A percentile compares a stretch with the other conserved stretches of the same genome.
Evolutionary conservation across 331 rosid species (phyloP).

Genomic region (Cydonia oblonga): DNA sequence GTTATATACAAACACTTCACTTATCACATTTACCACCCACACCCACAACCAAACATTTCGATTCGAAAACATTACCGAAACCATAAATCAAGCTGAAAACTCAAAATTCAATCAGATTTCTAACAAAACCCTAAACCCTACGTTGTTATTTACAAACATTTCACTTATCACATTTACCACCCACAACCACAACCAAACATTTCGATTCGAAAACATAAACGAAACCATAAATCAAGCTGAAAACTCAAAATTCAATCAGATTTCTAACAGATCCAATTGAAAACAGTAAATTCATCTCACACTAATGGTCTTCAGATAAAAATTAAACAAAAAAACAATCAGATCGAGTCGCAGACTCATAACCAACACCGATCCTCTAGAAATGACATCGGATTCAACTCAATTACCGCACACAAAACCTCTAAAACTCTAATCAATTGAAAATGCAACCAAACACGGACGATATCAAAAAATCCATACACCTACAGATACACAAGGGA

Average conservation of each 20-base stretch:
- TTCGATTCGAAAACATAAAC: background rate
- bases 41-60: background rate
- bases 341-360: constrained; percentile 27
- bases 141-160: background rate
- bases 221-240: background rate
- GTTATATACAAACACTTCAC: background rate
- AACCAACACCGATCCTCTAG: constrained; percentile 14
- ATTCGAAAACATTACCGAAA: background rate
- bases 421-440: constrained; percentile 1
- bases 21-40: background rate
- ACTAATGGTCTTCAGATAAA: background rate
- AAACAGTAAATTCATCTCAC: constrained; percentile 6
- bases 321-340: background rate
- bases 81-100: background rate
- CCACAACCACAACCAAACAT: background rate
- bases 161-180: background rate
- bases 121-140: background rate
- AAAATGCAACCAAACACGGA: constrained; percentile 5
- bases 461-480: background rate
- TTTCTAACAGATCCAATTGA: constrained; percentile 32
- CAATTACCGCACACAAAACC: background rate
- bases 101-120: background rate
- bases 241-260: background rate
- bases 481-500: background rate
- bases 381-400: constrained; percentile 1